These are phyloP conservation scores for Leccinum longicurvipes DNA, from an alignment of 768 basidiomycete species.

Conservation along the genomic window DNA sequence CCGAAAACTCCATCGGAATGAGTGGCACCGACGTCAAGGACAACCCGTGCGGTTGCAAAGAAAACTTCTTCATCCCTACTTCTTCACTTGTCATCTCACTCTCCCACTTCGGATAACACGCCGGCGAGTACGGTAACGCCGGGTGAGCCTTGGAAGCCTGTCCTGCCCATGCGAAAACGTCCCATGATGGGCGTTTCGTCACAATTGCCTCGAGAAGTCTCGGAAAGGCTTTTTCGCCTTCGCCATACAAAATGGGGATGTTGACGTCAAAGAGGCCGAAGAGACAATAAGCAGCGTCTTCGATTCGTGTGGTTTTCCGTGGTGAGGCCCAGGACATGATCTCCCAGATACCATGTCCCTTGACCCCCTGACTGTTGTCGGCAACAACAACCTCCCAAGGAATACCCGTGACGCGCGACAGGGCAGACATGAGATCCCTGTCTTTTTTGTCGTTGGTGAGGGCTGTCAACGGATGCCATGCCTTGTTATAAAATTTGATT, in stretches of 20 bases:
- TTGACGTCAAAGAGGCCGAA: constrained; percentile 26
- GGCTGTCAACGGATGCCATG: constrained; percentile 19
- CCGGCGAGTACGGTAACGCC: constrained; percentile 16
- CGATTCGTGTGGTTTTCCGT: constrained; percentile 27
- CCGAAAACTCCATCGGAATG: constrained; percentile 16
- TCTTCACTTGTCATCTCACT: constrained; percentile 2
- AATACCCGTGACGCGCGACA: constrained; percentile 19
- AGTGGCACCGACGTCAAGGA: constrained; percentile 19
- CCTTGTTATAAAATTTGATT: constrained; percentile 25
- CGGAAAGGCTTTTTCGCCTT: constrained; percentile 29
- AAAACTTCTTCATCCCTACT: constrained; percentile 14
- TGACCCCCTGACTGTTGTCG: constrained; percentile 20
- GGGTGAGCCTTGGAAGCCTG: constrained; percentile 17
- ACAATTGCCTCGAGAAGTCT: constrained; percentile 22
- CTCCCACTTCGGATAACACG: constrained; percentile 24
- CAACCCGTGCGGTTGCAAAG: constrained; percentile 13
- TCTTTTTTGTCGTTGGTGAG: constrained; percentile 18
- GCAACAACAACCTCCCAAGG: constrained; percentile 13
- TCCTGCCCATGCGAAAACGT: constrained; percentile 26
- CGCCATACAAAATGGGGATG: constrained; percentile 27
- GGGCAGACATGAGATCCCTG: neutral
- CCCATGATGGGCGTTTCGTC: constrained; percentile 14
- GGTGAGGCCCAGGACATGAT: constrained; percentile 31
- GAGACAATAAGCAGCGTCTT: constrained; percentile 30
- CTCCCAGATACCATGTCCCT: constrained; percentile 17